Base-by-base conservation (phyloP, 1,284 basidiomycete species). In the Earliella scabrosa region DNA sequence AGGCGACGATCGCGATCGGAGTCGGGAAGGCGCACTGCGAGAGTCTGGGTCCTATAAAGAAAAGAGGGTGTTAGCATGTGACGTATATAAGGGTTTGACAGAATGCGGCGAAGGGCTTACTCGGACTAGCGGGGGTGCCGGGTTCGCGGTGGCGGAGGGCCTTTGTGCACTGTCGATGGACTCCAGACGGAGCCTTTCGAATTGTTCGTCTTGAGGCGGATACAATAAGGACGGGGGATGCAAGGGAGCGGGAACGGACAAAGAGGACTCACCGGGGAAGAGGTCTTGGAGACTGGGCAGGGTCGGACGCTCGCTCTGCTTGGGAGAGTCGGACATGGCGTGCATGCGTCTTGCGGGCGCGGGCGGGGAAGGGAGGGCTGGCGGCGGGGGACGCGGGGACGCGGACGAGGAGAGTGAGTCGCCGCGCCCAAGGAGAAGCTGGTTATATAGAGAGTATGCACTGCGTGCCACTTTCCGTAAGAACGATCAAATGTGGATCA, bases 401-500 rank as follows among this genome's bases (percentile, higher is more conserved):
- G 29, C 20, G 43, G 44, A 38, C 38, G 38, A 39, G 21, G 52
- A 34, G 50, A 40, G 29, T 55, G 52, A 18, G 14, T 43, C 32
- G 43, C 26, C 34, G 38, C 50, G 50, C 48, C 35, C 34, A 27
- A 41, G 47, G 50, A 53, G 41, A 40, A 49, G 20, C 47, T 23
- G 29, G 57, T 57, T 62, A 59, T 62, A 62, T 62, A 62, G 43
- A 34, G 49, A 47, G 18, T 51, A 29, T 39, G 48, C 43, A 47
- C 56, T 45, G 52, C 54, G 60, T 57, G 57, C 54, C 60, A 52
- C 50, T 57, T 52, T 45, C 47, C 46, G 45, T 26, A 50, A n/a
- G 52, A 52, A 57, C 54, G 43, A 59, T 56, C 54, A 56, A 45
- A 50, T 54, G 54, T 45, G 43, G 60, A 59, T 59, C 57, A 54